A percentile compares a stretch with the other conserved stretches of the same genome.
Evolutionary conservation across 2,329 filamentous ascomycete species (phyloP).

Genomic region (Aureobasidium leucospermi): DNA sequence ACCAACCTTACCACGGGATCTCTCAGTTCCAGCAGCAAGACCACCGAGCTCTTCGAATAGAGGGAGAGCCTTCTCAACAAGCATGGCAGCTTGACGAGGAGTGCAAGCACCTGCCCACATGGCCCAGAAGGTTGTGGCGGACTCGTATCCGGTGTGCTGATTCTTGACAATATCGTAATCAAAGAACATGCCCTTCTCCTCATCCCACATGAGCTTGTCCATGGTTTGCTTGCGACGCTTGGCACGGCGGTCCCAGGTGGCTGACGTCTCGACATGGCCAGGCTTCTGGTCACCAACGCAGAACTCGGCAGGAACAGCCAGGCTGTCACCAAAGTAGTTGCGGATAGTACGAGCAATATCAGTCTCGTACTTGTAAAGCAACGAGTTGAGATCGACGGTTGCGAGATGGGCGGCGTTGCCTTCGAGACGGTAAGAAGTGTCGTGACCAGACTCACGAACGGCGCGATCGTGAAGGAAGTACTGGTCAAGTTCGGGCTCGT

Average conservation of each 20-base stretch:
- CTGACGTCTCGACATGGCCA: constrained; percentile 70
- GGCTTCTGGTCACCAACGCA: constrained; percentile 57
- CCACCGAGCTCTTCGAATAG: constrained; percentile 84
- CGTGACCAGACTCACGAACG: constrained; percentile 92
- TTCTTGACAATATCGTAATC: constrained; percentile 87
- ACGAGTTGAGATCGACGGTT: constrained; percentile 88
- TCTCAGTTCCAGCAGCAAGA: constrained; percentile 79
- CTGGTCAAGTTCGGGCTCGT: constrained; percentile 82
- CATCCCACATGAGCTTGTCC: constrained; percentile 91
- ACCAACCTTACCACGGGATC: constrained; percentile 73
- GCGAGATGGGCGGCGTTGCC: constrained; percentile 79
- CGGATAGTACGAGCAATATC: constrained; percentile 87
- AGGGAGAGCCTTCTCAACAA: constrained; percentile 76
- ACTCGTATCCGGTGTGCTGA: constrained; percentile 77
- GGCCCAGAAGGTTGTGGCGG: constrained; percentile 91
- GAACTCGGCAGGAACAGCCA: constrained; percentile 78
- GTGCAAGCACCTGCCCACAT: constrained; percentile 90
- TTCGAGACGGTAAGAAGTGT: constrained; percentile 91
- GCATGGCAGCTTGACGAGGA: constrained; percentile 73
- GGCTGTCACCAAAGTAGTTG: constrained; percentile 71
- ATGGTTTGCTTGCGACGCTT: constrained; percentile 77
- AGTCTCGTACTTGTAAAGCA: constrained; percentile 93
- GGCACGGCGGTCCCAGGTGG: constrained; percentile 83
- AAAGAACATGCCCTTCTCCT: constrained; percentile 90
- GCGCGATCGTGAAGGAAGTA: constrained; percentile 96